phyloP scores from a whole-genome alignment of 352 stramenopile genomes.

The Thraustotheca clavata region DNA sequence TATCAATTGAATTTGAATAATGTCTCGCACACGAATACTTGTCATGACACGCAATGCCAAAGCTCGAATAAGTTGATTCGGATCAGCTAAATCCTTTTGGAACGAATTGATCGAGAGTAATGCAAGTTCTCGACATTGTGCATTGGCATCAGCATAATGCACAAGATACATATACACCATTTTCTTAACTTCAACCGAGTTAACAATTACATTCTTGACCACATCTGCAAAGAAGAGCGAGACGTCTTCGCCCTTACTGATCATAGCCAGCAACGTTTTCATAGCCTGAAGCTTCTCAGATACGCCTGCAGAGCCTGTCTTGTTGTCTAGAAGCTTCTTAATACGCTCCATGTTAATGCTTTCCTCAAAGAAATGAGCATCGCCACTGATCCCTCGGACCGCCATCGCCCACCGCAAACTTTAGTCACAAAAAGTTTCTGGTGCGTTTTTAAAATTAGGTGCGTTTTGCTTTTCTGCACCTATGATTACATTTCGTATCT shows the following conservation, averaged over 20 bases:
- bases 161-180: slow-evolving; percentile 99
- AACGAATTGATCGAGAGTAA: slow-evolving; percentile 98
- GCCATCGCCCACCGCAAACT: not conserved
- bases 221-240: slow-evolving; percentile 97
- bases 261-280: slow-evolving; percentile 97
- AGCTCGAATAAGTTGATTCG: slow-evolving; percentile 91
- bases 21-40: slow-evolving; percentile 96
- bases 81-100: slow-evolving; percentile 95
- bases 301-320: slow-evolving; percentile 74
- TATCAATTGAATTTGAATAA: slow-evolving; percentile 98
- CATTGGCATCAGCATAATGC: slow-evolving; percentile 96
- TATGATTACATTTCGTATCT: too few relatives aligned
- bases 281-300: slow-evolving; percentile 93
- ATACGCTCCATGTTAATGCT: slow-evolving; percentile 88
- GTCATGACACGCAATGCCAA: slow-evolving; percentile 95
- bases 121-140: slow-evolving; percentile 93
- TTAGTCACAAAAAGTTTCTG: slow-evolving; percentile 6
- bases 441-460: too few relatives aligned
- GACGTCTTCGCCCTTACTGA: slow-evolving; percentile 96
- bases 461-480: too few relatives aligned
- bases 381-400: slow-evolving; percentile 74
- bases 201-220: slow-evolving; percentile 92
- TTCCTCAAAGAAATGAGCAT: slow-evolving; percentile 97
- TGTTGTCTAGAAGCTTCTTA: slow-evolving; percentile 84
- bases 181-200: slow-evolving; percentile 98